Conservation (phyloP, 805 yeast species). For the Candida ulmi region DNA sequence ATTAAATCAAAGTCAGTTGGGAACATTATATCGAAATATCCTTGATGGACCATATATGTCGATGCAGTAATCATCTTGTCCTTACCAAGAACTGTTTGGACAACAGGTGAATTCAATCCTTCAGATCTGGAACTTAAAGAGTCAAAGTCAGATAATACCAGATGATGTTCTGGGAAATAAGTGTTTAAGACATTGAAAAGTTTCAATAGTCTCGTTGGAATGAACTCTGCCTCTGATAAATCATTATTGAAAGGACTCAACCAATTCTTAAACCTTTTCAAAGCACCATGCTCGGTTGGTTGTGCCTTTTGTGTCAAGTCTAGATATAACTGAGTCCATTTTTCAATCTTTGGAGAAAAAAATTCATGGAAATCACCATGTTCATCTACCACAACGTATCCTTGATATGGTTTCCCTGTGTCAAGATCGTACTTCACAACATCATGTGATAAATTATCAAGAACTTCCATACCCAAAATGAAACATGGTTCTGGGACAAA, state of each 20-base stretch:
- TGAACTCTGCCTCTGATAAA: constrained; percentile 62
- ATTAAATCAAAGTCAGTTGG: constrained; percentile 71
- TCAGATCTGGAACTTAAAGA: constrained; percentile 35
- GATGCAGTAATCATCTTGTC: constrained; percentile 63
- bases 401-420: constrained; percentile 68
- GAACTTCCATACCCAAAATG: constrained; percentile 74
- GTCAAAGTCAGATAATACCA: constrained; percentile 67
- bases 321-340: constrained; percentile 50
- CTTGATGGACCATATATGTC: constrained; percentile 80
- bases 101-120: constrained; percentile 73
- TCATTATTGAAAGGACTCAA: constrained; percentile 63
- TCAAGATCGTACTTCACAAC: constrained; percentile 66
- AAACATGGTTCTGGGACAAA: constrained; percentile 61
- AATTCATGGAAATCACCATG: constrained; percentile 73
- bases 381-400: constrained; percentile 67
- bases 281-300: constrained; percentile 39
- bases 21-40: constrained; percentile 81
- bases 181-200: constrained; percentile 57
- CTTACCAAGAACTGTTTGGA: constrained; percentile 60
- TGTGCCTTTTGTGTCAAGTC: constrained; percentile 13
- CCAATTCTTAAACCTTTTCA: constrained; percentile 43
- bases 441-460: constrained; percentile 83
- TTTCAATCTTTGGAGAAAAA: constrained; percentile 56
- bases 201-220: constrained; percentile 71
- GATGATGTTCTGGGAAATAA: constrained; percentile 69